Conservation (phyloP, 768 basidiomycete genomes). For the Russula brevipes region DNA sequence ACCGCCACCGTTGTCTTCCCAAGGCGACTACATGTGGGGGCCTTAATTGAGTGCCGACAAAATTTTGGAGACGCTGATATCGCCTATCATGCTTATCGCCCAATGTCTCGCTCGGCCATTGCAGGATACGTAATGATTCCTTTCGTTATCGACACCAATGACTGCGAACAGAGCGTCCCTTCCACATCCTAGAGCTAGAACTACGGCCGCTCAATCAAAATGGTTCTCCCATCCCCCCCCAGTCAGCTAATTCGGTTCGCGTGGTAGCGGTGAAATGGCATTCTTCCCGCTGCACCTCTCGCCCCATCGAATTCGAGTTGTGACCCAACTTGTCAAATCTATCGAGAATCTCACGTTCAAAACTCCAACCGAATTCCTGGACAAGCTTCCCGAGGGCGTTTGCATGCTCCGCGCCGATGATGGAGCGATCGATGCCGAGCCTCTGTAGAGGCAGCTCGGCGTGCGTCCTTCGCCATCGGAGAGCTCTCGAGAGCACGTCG, state of each 20-base stretch:
- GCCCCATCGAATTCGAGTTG: background rate
- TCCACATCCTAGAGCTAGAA: no score
- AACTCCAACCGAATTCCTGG: background rate
- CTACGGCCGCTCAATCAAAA: background rate
- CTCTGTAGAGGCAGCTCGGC: background rate
- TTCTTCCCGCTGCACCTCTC: background rate
- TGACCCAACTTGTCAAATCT: background rate
- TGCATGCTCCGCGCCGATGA: background rate
- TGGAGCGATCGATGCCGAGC: background rate
- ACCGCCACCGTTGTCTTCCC: no score
- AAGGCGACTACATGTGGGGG: no score
- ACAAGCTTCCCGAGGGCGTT: background rate
- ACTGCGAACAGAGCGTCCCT: no score
- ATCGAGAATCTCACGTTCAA: background rate
- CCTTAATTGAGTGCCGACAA: no score
- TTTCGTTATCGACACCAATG: no score
- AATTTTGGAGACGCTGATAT: no score
- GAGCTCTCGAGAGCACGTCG: background rate
- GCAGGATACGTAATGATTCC: no score
- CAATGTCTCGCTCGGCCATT: no score
- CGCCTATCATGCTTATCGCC: no score
- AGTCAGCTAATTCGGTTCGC: background rate
- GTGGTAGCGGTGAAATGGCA: background rate
- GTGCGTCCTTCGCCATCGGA: background rate
- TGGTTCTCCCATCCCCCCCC: background rate